Evolutionary conservation across 2,329 filamentous ascomycete species (phyloP), one percentile per base, ranked within the genome.

Genomic region (Colletotrichum sp.): DNA sequence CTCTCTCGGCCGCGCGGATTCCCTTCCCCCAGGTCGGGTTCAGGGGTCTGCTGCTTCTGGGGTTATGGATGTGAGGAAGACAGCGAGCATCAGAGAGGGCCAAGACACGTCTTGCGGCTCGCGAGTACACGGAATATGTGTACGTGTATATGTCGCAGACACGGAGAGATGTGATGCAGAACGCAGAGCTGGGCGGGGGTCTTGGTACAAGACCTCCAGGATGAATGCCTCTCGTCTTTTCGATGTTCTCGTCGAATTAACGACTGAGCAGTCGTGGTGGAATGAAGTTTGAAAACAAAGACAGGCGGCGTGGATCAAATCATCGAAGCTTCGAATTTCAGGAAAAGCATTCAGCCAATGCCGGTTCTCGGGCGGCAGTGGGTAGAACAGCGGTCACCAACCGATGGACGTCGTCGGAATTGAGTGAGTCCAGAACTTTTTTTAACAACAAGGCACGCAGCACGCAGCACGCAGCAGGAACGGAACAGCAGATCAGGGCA

Each of bases 371-470:
- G 67, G 59, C 28, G 24, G 43, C 43, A 34, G 70, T 30, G 59
- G 67, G 48, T 36, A 59, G 38, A 64, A 43, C 14, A 12, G 61
- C 65, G 66, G 66, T 36, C 58, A 73, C 26, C 21, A 34, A 34
- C 55, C 43, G 69, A 67, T 68, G 63, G 63, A 75, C 63, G 69
- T 73, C 43, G 66, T 73, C 38, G 43, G 63, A 73, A 68, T 74
- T 65, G 34, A 70, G 59, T 69, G 70, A 64, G 34, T 62, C 48
- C 38, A 74, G 74, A 70, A 74, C 65, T 48, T 52, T 58, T 62
- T 55, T 70, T 32, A 43, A 73, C 56, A 32, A 55, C 43, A 7
- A 48, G 26, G 67, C 43, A 38, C 52, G n/a, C 43, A 48, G 43
- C 43, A 38, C 52, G n/a, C 43, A 48, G 43, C 43, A 48, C 52